Percentiles rank a stretch among this genome's conserved stretches.
These are phyloP conservation scores for Drosera spatulata DNA, from an alignment of 179 eudicot species.

Conservation along the genomic window DNA sequence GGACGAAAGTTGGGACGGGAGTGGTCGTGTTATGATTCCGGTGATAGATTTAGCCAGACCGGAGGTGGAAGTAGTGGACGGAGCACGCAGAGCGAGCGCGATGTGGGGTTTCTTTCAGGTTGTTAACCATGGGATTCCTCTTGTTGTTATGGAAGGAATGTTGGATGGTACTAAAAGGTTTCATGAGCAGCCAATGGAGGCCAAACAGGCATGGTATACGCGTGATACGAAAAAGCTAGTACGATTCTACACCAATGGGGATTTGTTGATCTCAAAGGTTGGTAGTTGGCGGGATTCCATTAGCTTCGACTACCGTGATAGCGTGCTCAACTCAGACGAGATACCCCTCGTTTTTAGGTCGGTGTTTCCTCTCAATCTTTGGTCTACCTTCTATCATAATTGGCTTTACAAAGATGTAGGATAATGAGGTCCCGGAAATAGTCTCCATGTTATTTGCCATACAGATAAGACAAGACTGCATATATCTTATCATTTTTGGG, in stretches of 20 bases:
- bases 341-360: slow-evolving; percentile 32
- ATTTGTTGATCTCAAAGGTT: slow-evolving; percentile 33
- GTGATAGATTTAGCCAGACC: slow-evolving; percentile 20
- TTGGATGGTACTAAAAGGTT: slow-evolving; percentile 22
- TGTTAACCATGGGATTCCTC: slow-evolving; percentile 31
- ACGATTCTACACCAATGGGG: slow-evolving; percentile 45
- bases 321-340: slow-evolving; percentile 21
- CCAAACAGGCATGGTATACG: slow-evolving; percentile 17
- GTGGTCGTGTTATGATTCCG: slow-evolving; percentile 14
- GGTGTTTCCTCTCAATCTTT: neutral
- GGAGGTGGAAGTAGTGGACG: neutral
- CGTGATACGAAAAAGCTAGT: slow-evolving; percentile 28
- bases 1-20: neutral
- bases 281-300: slow-evolving; percentile 69
- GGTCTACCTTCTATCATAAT: too few species aligned
- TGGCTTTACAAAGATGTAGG: too few species aligned
- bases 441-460: too few species aligned
- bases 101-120: slow-evolving; percentile 39
- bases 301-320: slow-evolving; percentile 23
- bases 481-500: too few species aligned
- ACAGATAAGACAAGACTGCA: too few species aligned
- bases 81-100: slow-evolving; percentile 19
- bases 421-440: too few species aligned
- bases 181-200: slow-evolving; percentile 28
- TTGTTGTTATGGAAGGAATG: slow-evolving; percentile 13